Evolutionary conservation across 306 rosid species (phyloP).

Genomic region (Rubus idaeus): DNA sequence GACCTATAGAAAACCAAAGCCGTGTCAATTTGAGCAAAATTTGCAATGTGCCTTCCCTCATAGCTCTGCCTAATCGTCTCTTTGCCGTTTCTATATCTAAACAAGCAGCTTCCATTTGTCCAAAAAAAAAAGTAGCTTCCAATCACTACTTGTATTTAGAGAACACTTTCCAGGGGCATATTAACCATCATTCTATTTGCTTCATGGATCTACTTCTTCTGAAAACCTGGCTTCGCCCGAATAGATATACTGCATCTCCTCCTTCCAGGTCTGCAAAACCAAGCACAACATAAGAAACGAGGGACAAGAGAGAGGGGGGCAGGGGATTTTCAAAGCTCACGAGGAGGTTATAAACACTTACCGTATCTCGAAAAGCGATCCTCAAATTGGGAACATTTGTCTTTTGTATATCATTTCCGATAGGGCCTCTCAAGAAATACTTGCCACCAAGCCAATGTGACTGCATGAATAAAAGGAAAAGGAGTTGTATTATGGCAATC

Average conservation of each 20-base stretch:
- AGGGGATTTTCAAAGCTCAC: background rate
- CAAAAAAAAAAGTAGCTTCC: background rate
- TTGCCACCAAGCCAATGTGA: constrained; percentile 73
- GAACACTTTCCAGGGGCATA: background rate
- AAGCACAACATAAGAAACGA: constrained; percentile 18
- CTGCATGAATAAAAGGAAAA: constrained; percentile 36
- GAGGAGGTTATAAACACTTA: constrained; percentile 19
- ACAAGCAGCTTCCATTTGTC: no score
- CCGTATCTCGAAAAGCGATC: constrained; percentile 62
- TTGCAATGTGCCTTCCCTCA: background rate
- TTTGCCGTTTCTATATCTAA: background rate
- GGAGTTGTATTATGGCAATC: background rate
- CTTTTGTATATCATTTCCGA: constrained; percentile 80
- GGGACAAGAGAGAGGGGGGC: background rate
- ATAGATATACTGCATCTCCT: constrained; percentile 67
- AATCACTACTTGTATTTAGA: background rate
- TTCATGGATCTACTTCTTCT: constrained; percentile 58
- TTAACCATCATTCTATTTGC: background rate
- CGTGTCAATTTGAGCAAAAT: background rate
- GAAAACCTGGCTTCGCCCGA: constrained; percentile 49
- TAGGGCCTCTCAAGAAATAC: constrained; percentile 64
- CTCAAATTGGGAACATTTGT: constrained; percentile 71
- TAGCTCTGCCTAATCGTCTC: background rate
- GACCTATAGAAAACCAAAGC: background rate
- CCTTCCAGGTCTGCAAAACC: constrained; percentile 77